These are phyloP conservation scores for Calonectria naviculata DNA, from an alignment of 2,329 filamentous ascomycete species.

Conservation along the genomic window DNA sequence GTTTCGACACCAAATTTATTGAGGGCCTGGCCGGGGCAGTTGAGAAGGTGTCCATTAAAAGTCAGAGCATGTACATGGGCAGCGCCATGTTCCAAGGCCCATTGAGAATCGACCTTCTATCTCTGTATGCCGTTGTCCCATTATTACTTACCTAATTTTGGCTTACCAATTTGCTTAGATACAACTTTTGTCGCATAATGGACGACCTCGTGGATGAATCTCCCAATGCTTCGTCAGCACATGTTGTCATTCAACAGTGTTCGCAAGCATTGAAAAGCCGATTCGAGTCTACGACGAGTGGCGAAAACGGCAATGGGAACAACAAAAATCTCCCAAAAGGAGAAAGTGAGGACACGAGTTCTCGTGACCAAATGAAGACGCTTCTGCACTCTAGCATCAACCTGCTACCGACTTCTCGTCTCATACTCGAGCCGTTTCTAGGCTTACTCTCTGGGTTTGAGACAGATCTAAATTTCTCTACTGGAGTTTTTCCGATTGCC, in stretches of 20 bases:
- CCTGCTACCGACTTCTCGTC: neutral
- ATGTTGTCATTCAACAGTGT: neutral
- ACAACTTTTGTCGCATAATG: conserved; percentile 73
- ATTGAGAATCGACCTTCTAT: neutral
- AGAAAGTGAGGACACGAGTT: neutral
- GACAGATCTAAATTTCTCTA: neutral
- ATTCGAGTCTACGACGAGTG: neutral
- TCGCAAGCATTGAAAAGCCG: neutral
- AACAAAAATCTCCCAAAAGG: neutral
- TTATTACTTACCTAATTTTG: conserved; percentile 79
- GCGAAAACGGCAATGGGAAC: neutral
- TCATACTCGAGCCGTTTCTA: neutral
- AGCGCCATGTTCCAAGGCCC: conserved; percentile 60
- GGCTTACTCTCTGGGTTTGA: neutral
- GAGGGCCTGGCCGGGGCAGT: neutral
- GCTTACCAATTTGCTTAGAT: conserved; percentile 78
- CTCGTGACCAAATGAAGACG: neutral
- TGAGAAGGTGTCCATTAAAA: neutral
- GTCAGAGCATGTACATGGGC: neutral
- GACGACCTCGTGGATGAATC: conserved; percentile 80
- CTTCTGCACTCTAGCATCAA: neutral
- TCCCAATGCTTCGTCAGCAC: neutral
- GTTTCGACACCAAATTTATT: neutral
- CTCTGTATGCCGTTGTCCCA: neutral
- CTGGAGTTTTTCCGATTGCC: neutral